Evolutionary conservation across 148 eudicot genomes (phyloP), one percentile per base, ranked within the genome.

Genomic region (Diospyros kaki): DNA sequence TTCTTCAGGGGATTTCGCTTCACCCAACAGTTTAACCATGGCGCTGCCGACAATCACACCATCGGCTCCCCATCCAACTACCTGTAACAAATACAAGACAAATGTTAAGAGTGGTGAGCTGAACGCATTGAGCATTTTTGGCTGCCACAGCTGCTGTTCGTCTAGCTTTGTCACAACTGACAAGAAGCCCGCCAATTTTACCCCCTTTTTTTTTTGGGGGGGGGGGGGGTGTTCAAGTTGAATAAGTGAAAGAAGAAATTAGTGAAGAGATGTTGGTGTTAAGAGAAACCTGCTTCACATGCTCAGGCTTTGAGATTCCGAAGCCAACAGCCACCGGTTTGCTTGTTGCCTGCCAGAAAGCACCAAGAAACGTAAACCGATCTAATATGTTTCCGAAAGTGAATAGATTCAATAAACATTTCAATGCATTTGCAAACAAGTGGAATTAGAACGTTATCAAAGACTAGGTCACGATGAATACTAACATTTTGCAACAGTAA

Each of bases 251-350:
- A 28, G 28, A 28, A 28, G 28, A 28, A 28, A 28, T 28, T 28
- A 28, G 28, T 28, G 28, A 28, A 28, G 14, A 55, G 14, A 74
- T 4, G 58, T 38, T 3, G 2, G 15, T 53, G 50, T 13, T 9
- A 18, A 60, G 53, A 73, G 68, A 50, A 42, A 91, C 98, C 93
- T 84, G 93, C 55, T 86, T 86, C 63, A 90, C 92, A 45, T 93
- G 98, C 86, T 93, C 98, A 1, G 98, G 93, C 45, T 83, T 86
- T 42, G 96, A 93, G 74, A 93, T 90, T 68, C 98, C 98, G 76
- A 93, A 90, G 58, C 96, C 98, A 77, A 93, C 98, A n/a, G 96
- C 98, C 28, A 93, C 93, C 4, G 98, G 98, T 83, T 93, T 93
- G 17, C 59, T 77, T 48, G 89, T 81, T 2, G 88, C 90, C 98